A percentile compares a stretch with the other conserved stretches of the same genome.
phyloP scores from a whole-genome alignment of 2,329 filamentous ascomycete genomes.

The Clonostachys rhizophaga region DNA sequence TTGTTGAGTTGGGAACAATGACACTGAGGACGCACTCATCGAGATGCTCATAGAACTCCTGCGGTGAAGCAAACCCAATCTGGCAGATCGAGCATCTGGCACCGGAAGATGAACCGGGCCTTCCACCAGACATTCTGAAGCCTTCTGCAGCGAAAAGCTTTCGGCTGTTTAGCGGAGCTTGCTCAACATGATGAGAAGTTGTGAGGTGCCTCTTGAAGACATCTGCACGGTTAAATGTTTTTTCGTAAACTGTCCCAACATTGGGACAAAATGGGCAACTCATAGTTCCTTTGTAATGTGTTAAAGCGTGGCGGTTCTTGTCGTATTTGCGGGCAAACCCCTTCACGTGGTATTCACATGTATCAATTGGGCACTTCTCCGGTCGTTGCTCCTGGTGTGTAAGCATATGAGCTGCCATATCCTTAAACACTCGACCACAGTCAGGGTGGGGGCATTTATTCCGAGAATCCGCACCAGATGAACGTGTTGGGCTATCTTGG shows the following conservation, averaged over 20 bases:
- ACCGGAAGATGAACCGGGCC: background rate
- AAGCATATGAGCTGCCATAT: conserved; percentile 83
- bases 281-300: conserved; percentile 98
- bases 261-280: conserved; percentile 95
- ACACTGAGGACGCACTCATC: conserved; percentile 62
- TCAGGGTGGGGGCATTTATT: conserved; percentile 52
- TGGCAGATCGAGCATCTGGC: conserved; percentile 90
- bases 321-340: conserved; percentile 97
- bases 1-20: conserved; percentile 38
- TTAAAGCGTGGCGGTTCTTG: conserved; percentile 93
- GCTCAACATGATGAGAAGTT: conserved; percentile 89
- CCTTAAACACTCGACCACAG: conserved; percentile 56
- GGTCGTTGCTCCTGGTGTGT: conserved; percentile 92
- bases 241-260: conserved; percentile 80
- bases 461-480: conserved; percentile 25
- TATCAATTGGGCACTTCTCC: conserved; percentile 91
- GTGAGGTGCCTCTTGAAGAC: conserved; percentile 96
- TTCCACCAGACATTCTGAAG: background rate
- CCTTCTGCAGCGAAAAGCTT: conserved; percentile 52
- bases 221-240: conserved; percentile 93
- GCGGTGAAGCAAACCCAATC: conserved; percentile 73
- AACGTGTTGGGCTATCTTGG: conserved; percentile 2
- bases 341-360: conserved; percentile 90
- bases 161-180: conserved; percentile 85
- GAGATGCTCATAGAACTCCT: conserved; percentile 97